A percentile compares a stretch with the other conserved stretches of the same genome.
phyloP scores from a whole-genome alignment of 2,329 filamentous ascomycete genomes.

The Arachnomyces sp. region DNA sequence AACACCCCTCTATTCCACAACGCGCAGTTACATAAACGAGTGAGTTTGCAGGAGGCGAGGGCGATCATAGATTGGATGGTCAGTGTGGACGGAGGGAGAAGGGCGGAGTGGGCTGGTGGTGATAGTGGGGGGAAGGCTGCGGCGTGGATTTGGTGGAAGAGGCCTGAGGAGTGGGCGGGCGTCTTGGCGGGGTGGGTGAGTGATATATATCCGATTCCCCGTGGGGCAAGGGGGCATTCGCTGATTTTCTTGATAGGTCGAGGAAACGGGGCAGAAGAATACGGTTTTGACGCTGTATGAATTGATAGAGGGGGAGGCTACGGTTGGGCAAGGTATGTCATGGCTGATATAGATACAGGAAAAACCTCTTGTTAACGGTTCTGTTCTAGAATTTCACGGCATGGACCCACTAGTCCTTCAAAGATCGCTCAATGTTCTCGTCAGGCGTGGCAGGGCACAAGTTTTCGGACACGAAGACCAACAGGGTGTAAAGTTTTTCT shows the following conservation, averaged over 20 bases:
- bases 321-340: slow-evolving; percentile 55
- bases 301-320: slow-evolving; percentile 77
- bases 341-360: slow-evolving; percentile 1
- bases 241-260: slow-evolving; percentile 40
- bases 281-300: slow-evolving; percentile 90
- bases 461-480: slow-evolving; percentile 86
- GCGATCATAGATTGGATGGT: slow-evolving; percentile 52
- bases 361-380: too few species aligned
- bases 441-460: slow-evolving; percentile 86
- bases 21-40: slow-evolving; percentile 31
- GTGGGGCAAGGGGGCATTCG: too few species aligned
- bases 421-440: slow-evolving; percentile 70
- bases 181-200: slow-evolving; percentile 63
- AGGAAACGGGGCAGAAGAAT: slow-evolving; percentile 81
- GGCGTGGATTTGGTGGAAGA: slow-evolving; percentile 76
- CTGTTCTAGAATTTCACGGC: slow-evolving; percentile 68
- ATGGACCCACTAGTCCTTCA: slow-evolving; percentile 77
- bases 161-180: slow-evolving; percentile 83
- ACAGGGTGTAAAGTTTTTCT: slow-evolving; percentile 95
- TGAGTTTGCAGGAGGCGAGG: slow-evolving; percentile 47
- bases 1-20: slow-evolving; percentile 51
- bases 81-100: slow-evolving; percentile 42
- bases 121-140: slow-evolving; percentile 43
- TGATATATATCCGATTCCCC: too few species aligned
- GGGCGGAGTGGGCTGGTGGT: slow-evolving; percentile 53